Evolutionary conservation across 2,329 filamentous ascomycete species (phyloP).

Genomic region (Chaetomiaceae sp.): DNA sequence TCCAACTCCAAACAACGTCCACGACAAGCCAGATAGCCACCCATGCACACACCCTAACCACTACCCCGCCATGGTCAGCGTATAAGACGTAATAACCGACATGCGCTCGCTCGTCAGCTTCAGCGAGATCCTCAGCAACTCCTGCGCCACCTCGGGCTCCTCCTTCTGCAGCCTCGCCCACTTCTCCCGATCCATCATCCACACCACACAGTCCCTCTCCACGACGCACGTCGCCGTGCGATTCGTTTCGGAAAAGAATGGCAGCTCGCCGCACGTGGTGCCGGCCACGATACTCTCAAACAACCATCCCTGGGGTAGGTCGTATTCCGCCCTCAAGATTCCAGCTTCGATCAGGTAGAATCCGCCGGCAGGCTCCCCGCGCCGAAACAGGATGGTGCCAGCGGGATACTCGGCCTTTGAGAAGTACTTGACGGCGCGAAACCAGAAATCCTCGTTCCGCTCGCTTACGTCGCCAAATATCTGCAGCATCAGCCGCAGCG

Average conservation of each 20-base stretch:
- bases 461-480: conserved; percentile 87
- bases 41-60: background rate
- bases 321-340: conserved; percentile 84
- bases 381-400: conserved; percentile 70
- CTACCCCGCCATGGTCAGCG: conserved; percentile 46
- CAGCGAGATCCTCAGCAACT: conserved; percentile 80
- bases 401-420: conserved; percentile 59
- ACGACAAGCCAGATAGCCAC: background rate
- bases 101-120: conserved; percentile 94
- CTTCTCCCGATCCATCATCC: conserved; percentile 67
- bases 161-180: conserved; percentile 71
- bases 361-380: conserved; percentile 70
- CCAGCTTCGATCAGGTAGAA: conserved; percentile 91
- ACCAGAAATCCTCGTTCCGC: conserved; percentile 95
- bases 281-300: conserved; percentile 91
- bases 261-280: conserved; percentile 90
- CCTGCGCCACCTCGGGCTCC: conserved; percentile 73
- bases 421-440: conserved; percentile 73
- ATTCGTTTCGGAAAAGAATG: conserved; percentile 88
- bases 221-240: conserved; percentile 83
- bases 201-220: conserved; percentile 76
- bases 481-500: conserved; percentile 85
- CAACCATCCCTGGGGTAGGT: conserved; percentile 81
- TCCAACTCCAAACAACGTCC: background rate
- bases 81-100: conserved; percentile 60